phyloP scores from a whole-genome alignment of 495 filamentous ascomycete species.

The Hypomontagnella monticulosa region DNA sequence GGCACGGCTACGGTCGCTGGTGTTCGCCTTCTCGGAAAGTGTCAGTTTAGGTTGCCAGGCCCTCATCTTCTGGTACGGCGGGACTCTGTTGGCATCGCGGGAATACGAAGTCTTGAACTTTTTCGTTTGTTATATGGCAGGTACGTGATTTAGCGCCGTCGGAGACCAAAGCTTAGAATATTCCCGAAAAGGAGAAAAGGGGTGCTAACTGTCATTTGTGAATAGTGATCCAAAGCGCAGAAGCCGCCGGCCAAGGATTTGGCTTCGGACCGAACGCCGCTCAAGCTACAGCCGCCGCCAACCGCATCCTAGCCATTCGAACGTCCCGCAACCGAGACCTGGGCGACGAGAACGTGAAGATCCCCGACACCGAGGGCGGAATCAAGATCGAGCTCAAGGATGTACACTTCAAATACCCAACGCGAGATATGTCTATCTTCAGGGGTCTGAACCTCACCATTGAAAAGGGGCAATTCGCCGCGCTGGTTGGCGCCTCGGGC shows the following conservation, averaged over 20 bases:
- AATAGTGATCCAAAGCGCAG: slow-evolving; percentile 56
- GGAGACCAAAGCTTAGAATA: not conserved
- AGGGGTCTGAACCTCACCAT: slow-evolving; percentile 65
- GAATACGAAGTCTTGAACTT: slow-evolving; percentile 54
- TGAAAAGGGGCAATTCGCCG: slow-evolving; percentile 72
- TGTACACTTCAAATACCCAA: slow-evolving; percentile 71
- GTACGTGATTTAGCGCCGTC: slow-evolving; percentile 13
- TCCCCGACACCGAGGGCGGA: slow-evolving; percentile 53
- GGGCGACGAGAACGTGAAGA: slow-evolving; percentile 13
- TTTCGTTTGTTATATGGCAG: slow-evolving; percentile 58
- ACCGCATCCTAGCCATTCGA: slow-evolving; percentile 57
- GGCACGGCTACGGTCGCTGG: slow-evolving; percentile 53
- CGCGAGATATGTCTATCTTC: slow-evolving; percentile 64
- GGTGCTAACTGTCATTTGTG: slow-evolving; percentile 1
- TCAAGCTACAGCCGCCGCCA: slow-evolving; percentile 56
- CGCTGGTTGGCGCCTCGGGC: slow-evolving; percentile 77
- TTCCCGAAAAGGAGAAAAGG: not conserved
- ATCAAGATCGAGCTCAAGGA: slow-evolving; percentile 67
- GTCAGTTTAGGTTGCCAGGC: slow-evolving; percentile 55
- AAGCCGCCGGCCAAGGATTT: slow-evolving; percentile 56
- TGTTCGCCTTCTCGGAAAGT: slow-evolving; percentile 59
- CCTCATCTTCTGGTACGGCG: slow-evolving; percentile 63
- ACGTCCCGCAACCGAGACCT: slow-evolving; percentile 40
- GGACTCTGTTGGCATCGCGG: slow-evolving; percentile 47
- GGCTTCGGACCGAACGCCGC: slow-evolving; percentile 61